Evolutionary conservation across 345 rosid genomes (phyloP).

Genomic region (Hibiscus mutabilis): DNA sequence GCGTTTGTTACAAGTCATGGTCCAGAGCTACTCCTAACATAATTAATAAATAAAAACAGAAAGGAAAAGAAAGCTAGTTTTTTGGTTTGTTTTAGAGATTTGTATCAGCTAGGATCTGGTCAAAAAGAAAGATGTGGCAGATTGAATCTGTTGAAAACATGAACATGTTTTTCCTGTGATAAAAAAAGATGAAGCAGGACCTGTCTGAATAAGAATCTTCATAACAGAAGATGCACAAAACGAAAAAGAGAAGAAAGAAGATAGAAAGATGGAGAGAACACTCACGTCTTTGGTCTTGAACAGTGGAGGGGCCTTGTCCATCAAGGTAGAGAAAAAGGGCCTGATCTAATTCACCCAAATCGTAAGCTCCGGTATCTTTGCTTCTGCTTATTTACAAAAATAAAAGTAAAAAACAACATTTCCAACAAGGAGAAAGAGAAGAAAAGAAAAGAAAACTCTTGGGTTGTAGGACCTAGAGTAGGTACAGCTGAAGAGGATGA

Average conservation of each 20-base stretch:
- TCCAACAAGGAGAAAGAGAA: neutral
- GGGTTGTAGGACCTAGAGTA: neutral
- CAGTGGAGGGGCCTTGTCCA: slow-evolving; percentile 61
- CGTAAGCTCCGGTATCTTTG: slow-evolving; percentile 48
- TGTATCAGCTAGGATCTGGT: slow-evolving; percentile 44
- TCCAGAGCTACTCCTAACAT: neutral
- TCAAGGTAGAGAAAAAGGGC: slow-evolving; percentile 90
- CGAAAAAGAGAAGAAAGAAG: neutral
- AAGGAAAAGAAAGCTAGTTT: neutral
- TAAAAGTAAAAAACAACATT: neutral
- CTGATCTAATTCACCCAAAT: slow-evolving; percentile 90
- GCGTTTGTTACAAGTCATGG: slow-evolving; percentile 28
- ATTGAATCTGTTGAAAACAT: slow-evolving; percentile 29
- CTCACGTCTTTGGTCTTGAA: slow-evolving; percentile 77
- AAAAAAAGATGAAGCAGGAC: slow-evolving; percentile 10
- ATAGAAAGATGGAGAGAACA: neutral
- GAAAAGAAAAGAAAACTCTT: neutral
- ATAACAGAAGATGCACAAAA: slow-evolving; percentile 4
- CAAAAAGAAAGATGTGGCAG: slow-evolving; percentile 62
- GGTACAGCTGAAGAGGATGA: neutral
- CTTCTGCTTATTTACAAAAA: slow-evolving; percentile 18
- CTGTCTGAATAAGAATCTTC: neutral
- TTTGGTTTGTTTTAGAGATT: slow-evolving; percentile 10
- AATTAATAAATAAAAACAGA: neutral
- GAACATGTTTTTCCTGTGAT: slow-evolving; percentile 60